These are phyloP conservation scores for Pseudogymnoascus sp. DNA, from an alignment of 2,329 filamentous ascomycete species.

Conservation along the genomic window DNA sequence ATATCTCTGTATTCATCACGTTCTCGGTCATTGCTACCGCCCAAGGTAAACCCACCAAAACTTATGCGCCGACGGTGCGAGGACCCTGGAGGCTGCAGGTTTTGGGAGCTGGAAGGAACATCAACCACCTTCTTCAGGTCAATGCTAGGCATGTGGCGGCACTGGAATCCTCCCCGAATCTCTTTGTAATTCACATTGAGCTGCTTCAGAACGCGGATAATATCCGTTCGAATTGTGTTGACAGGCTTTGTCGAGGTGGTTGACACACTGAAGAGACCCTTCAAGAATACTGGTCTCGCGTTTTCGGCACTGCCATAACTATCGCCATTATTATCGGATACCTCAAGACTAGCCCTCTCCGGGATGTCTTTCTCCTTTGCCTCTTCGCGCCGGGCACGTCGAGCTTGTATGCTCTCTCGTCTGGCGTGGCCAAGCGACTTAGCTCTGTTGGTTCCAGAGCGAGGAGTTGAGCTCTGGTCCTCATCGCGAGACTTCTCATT, in stretches of 20 bases:
- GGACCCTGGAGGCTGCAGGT: conserved; percentile 27
- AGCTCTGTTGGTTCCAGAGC: conserved; percentile 62
- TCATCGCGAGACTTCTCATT: conserved; percentile 44
- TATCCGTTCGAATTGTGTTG: conserved; percentile 75
- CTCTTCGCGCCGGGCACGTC: conserved; percentile 67
- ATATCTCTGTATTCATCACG: conserved; percentile 65
- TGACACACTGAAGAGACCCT: conserved; percentile 93
- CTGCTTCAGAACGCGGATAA: conserved; percentile 81
- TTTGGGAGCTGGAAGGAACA: conserved; percentile 44
- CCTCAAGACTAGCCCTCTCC: conserved; percentile 82
- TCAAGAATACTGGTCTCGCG: conserved; percentile 89
- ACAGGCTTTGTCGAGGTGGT: conserved; percentile 92
- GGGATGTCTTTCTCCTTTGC: conserved; percentile 69
- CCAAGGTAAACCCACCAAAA: conserved; percentile 61
- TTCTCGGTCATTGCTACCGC: conserved; percentile 52
- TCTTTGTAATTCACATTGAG: conserved; percentile 86
- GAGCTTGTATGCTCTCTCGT: conserved; percentile 84
- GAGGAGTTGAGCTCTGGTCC: conserved; percentile 43
- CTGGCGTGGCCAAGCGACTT: conserved; percentile 86
- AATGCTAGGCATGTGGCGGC: conserved; percentile 81
- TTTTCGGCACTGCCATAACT: conserved; percentile 63
- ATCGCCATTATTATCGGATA: conserved; percentile 56
- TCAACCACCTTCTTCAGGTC: conserved; percentile 70
- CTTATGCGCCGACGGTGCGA: conserved; percentile 73
- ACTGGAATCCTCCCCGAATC: conserved; percentile 89